phyloP scores from a whole-genome alignment of 108 stramenopile genomes.

The Asterionellopsis glacialis region DNA sequence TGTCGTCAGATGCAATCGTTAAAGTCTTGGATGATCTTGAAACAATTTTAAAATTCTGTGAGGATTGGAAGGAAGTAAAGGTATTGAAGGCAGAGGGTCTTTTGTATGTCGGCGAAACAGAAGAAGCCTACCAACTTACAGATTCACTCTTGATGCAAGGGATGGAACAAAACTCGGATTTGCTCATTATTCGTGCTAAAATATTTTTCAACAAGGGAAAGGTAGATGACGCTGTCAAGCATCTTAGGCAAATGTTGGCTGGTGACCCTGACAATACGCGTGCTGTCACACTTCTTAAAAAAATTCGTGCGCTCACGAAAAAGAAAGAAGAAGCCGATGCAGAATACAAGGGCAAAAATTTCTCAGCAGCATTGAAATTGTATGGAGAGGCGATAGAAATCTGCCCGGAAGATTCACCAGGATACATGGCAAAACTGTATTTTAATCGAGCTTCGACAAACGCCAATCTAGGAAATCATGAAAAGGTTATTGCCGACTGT shows the following conservation, averaged over 20 bases:
- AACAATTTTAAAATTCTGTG: slow-evolving; percentile 9
- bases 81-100: slow-evolving; percentile 34
- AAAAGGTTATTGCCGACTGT: slow-evolving; percentile 35
- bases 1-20: not conserved
- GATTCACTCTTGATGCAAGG: slow-evolving; percentile 19
- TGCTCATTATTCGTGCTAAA: slow-evolving; percentile 29
- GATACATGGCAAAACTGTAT: slow-evolving; percentile 39
- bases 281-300: slow-evolving; percentile 10
- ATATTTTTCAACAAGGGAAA: slow-evolving; percentile 44
- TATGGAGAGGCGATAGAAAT: slow-evolving; percentile 29
- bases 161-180: slow-evolving; percentile 1
- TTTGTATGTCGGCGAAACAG: slow-evolving; percentile 18
- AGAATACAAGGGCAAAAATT: slow-evolving; percentile 27
- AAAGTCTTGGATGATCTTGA: slow-evolving; percentile 23
- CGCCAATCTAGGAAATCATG: slow-evolving; percentile 26
- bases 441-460: slow-evolving; percentile 39
- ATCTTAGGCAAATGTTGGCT: slow-evolving; percentile 23
- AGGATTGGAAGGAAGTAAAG: slow-evolving; percentile 26
- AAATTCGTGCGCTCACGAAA: slow-evolving; percentile 7
- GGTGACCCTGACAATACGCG: slow-evolving; percentile 23
- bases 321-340: slow-evolving; percentile 45
- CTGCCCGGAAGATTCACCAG: slow-evolving; percentile 23
- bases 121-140: slow-evolving; percentile 41
- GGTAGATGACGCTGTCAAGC: slow-evolving; percentile 37
- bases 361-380: slow-evolving; percentile 10